These are phyloP conservation scores for Psilocybe azurescens DNA, from an alignment of 768 basidiomycete species.

Conservation along the genomic window DNA sequence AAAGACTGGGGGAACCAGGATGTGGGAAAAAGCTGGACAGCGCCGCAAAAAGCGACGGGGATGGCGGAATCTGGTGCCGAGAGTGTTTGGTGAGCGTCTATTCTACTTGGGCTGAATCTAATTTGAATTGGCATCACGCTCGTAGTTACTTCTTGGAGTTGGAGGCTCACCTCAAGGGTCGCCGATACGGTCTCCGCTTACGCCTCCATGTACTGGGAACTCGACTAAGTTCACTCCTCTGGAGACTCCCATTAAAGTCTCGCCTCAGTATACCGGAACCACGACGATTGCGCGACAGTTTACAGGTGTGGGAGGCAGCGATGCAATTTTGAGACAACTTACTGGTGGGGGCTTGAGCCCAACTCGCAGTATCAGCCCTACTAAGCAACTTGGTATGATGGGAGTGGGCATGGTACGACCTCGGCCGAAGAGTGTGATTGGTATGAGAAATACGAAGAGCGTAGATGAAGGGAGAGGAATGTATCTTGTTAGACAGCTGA, in stretches of 20 bases:
- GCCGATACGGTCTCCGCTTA: conserved; percentile 54
- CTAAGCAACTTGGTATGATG: conserved; percentile 61
- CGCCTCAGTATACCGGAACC: conserved; percentile 68
- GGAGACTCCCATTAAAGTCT: conserved; percentile 43
- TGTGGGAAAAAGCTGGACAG: conserved; percentile 87
- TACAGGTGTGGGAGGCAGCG: conserved; percentile 59
- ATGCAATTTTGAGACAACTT: conserved; percentile 55
- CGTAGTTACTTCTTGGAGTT: conserved; percentile 59
- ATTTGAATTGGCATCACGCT: conserved; percentile 2
- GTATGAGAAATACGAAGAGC: conserved; percentile 65
- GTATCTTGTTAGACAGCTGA: conserved; percentile 82
- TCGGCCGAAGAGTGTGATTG: conserved; percentile 80
- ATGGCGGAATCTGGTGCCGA: conserved; percentile 81
- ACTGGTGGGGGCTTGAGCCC: conserved; percentile 74
- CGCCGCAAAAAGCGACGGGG: conserved; percentile 73
- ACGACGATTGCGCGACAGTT: conserved; percentile 80
- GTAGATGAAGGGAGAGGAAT: conserved; percentile 74
- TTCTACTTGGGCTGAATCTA: conserved; percentile 1
- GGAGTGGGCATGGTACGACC: conserved; percentile 45
- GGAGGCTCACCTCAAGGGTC: conserved; percentile 57
- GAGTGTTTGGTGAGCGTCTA: conserved; percentile 74
- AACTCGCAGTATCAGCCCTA: conserved; percentile 76
- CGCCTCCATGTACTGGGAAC: conserved; percentile 49
- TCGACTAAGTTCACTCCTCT: conserved; percentile 49
- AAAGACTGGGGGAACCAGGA: conserved; percentile 66